Conservation (phyloP, 2,329 filamentous ascomycete species). For the Fusarium oxysporum region DNA sequence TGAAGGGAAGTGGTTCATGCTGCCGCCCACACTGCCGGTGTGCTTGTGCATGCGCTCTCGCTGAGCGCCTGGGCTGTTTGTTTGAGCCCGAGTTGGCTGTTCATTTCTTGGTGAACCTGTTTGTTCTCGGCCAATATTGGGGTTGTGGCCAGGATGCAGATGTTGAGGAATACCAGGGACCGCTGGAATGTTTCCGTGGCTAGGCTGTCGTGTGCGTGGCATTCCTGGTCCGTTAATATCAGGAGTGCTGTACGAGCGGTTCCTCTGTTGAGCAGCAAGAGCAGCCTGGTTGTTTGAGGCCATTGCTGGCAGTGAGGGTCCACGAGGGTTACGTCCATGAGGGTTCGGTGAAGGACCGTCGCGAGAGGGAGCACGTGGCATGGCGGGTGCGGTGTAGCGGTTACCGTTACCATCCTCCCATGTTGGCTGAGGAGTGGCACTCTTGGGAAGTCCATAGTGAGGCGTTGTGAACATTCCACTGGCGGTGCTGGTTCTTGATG, state of each 20-base stretch:
- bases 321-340: constrained; percentile 74
- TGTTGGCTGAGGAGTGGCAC: constrained; percentile 70
- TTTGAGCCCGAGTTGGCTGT: constrained; percentile 74
- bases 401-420: constrained; percentile 82
- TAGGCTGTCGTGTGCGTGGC: constrained; percentile 66
- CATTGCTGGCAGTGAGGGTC: constrained; percentile 84
- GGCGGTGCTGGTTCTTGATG: constrained; percentile 78
- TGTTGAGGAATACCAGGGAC: constrained; percentile 83
- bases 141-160: constrained; percentile 69
- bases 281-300: constrained; percentile 66
- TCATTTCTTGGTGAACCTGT: constrained; percentile 81
- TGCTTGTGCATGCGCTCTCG: constrained; percentile 67
- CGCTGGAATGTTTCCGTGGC: constrained; percentile 69
- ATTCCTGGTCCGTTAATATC: constrained; percentile 83
- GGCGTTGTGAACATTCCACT: constrained; percentile 75
- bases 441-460: constrained; percentile 78
- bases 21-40: constrained; percentile 62
- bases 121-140: constrained; percentile 79
- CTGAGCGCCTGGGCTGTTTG: constrained; percentile 76
- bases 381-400: constrained; percentile 88
- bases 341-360: constrained; percentile 77
- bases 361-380: constrained; percentile 82
- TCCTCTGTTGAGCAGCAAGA: constrained; percentile 72
- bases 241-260: constrained; percentile 93
- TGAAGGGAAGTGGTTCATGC: constrained; percentile 66